phyloP scores from a whole-genome alignment of 106 monocot genomes.

The Ottelia alismoides region DNA sequence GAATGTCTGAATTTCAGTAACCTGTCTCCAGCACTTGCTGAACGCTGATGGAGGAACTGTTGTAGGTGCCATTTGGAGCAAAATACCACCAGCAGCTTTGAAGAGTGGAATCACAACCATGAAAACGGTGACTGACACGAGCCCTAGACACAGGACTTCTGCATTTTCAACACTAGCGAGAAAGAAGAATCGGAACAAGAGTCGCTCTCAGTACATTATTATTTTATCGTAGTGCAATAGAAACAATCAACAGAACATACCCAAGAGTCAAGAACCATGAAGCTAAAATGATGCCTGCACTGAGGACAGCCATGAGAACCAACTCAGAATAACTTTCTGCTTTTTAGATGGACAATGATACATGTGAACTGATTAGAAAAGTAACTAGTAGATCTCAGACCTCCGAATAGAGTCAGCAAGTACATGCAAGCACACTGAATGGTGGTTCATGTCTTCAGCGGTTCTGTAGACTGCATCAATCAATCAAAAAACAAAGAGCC shows the following conservation, averaged over 20 bases:
- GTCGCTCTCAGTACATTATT: too few species aligned
- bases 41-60: constrained; percentile 63
- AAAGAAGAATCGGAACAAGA: background rate
- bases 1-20: constrained; percentile 12
- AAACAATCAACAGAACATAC: too few species aligned
- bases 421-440: constrained; percentile 91
- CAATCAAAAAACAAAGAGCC: background rate
- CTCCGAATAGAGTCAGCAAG: constrained; percentile 96
- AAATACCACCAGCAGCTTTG: constrained; percentile 52
- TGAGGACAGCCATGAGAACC: constrained; percentile 14
- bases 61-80: constrained; percentile 80
- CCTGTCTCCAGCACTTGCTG: constrained; percentile 87
- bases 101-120: constrained; percentile 80
- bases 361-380: too few species aligned
- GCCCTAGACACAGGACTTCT: constrained; percentile 78
- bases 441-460: constrained; percentile 98
- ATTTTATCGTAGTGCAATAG: too few species aligned
- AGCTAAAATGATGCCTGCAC: constrained; percentile 97
- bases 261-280: constrained; percentile 95
- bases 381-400: too few species aligned
- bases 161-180: constrained; percentile 84
- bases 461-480: constrained; percentile 74
- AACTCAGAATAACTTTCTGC: constrained; percentile 3
- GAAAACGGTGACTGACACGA: constrained; percentile 77
- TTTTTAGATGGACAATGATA: too few species aligned